Evolutionary conservation across 306 rosid genomes (phyloP).

Genomic region (Styphnolobium japonicum): DNA sequence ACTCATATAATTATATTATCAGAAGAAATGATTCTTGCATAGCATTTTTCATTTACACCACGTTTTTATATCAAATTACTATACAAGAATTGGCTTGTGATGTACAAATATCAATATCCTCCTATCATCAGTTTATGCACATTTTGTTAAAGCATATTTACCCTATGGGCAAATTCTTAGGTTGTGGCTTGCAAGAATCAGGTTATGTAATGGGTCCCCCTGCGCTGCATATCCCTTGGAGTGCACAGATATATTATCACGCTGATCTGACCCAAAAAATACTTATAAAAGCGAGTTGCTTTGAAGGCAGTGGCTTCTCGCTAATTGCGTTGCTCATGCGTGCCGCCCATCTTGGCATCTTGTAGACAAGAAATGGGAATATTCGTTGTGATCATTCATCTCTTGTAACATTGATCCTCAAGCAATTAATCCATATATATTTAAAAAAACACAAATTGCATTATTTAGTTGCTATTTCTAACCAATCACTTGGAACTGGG

Average conservation of each 20-base stretch:
- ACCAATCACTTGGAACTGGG: conserved; percentile 2
- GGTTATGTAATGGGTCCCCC: background rate
- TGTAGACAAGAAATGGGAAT: background rate
- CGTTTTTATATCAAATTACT: too few species aligned
- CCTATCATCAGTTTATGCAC: too few species aligned
- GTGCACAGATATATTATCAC: background rate
- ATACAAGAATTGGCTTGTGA: too few species aligned
- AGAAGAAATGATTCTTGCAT: too few species aligned
- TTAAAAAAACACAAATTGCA: background rate
- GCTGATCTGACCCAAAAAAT: background rate
- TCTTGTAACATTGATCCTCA: background rate
- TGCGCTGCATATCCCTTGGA: background rate
- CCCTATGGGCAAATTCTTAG: background rate
- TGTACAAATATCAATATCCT: too few species aligned
- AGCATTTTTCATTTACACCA: too few species aligned
- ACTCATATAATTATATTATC: too few species aligned
- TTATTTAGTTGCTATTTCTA: background rate
- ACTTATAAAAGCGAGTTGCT: background rate
- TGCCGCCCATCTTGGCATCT: background rate
- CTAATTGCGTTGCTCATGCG: background rate
- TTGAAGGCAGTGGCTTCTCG: background rate
- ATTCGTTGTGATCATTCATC: background rate
- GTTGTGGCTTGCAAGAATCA: background rate
- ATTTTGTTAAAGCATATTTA: too few species aligned
- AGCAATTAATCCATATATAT: background rate